A percentile compares a stretch with the other conserved stretches of the same genome.
Conservation (phyloP, 306 rosid genomes). For the Gynostemma pentaphyllum region DNA sequence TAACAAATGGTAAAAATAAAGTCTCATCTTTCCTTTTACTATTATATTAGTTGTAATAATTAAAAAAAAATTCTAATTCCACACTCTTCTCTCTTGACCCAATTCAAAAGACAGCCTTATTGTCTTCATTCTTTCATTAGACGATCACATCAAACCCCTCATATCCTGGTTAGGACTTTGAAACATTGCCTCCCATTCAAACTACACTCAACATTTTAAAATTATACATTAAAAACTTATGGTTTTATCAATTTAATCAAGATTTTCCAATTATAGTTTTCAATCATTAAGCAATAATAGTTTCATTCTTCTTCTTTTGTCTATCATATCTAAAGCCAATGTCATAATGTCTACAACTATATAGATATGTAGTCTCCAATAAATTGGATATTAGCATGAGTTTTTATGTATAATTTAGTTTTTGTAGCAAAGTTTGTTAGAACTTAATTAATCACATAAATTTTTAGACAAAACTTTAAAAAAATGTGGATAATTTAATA, state of each 20-base stretch:
- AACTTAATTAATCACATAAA: not conserved
- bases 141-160: conserved; percentile 27
- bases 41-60: too few species aligned
- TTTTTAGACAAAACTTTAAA: not conserved
- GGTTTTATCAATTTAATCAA: conserved; percentile 32
- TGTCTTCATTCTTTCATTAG: too few species aligned
- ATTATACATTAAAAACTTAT: not conserved
- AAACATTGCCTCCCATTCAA: conserved; percentile 80
- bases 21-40: too few species aligned
- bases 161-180: conserved; percentile 64
- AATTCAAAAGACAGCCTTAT: conserved; percentile 1
- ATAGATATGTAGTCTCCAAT: conserved; percentile 14
- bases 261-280: conserved; percentile 35
- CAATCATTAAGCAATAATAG: conserved; percentile 44
- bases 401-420: too few species aligned
- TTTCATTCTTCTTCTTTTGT: conserved; percentile 22
- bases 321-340: conserved; percentile 20
- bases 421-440: too few species aligned
- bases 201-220: conserved; percentile 37
- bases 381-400: too few species aligned
- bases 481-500: not conserved
- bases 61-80: too few species aligned
- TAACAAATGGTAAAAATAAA: too few species aligned
- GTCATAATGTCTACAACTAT: conserved; percentile 16
- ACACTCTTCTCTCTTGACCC: not conserved